A percentile compares a stretch with the other conserved stretches of the same genome.
Evolutionary conservation across 768 basidiomycete genomes (phyloP).

Genomic region (Tulasnella sp.): DNA sequence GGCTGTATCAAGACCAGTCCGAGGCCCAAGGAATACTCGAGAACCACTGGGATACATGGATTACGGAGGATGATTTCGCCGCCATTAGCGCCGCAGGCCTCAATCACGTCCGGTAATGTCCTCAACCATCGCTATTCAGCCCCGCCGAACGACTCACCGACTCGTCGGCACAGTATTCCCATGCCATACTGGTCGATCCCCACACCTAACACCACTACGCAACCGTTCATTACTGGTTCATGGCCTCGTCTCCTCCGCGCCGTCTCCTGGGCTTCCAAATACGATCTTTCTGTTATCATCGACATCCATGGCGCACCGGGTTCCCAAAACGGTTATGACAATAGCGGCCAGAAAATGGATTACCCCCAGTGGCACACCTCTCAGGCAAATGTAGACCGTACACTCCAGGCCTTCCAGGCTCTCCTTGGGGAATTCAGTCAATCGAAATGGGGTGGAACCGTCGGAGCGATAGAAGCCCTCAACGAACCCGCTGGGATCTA

Average conservation of each 20-base stretch:
- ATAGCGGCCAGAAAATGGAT: constrained; percentile 54
- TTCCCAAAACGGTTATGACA: constrained; percentile 71
- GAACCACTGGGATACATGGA: constrained; percentile 54
- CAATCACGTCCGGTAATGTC: constrained; percentile 54
- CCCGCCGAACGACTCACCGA: background rate
- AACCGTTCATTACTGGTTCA: constrained; percentile 50
- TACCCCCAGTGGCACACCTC: constrained; percentile 60
- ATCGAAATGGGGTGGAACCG: constrained; percentile 19
- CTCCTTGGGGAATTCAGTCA: constrained; percentile 48
- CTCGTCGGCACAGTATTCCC: constrained; percentile 40
- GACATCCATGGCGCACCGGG: constrained; percentile 80
- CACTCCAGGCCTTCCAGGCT: constrained; percentile 47
- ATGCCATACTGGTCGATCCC: constrained; percentile 74
- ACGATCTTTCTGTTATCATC: constrained; percentile 69
- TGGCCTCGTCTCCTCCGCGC: constrained; percentile 53
- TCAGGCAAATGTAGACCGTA: constrained; percentile 52
- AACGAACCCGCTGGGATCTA: constrained; percentile 66
- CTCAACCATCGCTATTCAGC: background rate
- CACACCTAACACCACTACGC: constrained; percentile 40
- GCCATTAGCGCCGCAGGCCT: constrained; percentile 54
- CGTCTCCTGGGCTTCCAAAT: constrained; percentile 52
- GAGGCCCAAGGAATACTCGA: constrained; percentile 4
- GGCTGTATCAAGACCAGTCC: background rate
- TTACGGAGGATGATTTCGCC: constrained; percentile 55
- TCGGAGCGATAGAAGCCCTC: constrained; percentile 50